Conservation (phyloP, 768 basidiomycete genomes). For the Boletus pseudopeckii region DNA sequence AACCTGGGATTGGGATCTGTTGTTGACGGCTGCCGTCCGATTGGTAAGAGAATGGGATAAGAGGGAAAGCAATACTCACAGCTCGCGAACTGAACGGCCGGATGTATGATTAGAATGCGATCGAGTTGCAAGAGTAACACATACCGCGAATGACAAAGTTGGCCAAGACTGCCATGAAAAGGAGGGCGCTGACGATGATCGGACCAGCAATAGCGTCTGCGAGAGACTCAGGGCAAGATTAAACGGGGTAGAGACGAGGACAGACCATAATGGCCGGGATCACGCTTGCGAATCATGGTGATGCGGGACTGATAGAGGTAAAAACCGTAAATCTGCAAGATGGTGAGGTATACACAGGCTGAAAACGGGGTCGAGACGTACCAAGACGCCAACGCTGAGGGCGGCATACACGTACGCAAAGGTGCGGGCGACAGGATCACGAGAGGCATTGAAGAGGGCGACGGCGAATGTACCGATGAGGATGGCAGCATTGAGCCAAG, state of each 20-base stretch:
- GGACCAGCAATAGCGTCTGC: conserved; percentile 83
- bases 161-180: conserved; percentile 84
- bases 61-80: conserved; percentile 39
- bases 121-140: conserved; percentile 22
- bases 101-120: conserved; percentile 4
- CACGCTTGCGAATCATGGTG: conserved; percentile 84
- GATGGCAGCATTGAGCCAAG: conserved; percentile 85
- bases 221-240: background rate
- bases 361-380: conserved; percentile 20
- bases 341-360: background rate
- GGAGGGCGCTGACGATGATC: conserved; percentile 69
- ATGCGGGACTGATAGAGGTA: conserved; percentile 82
- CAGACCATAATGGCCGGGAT: conserved; percentile 85
- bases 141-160: conserved; percentile 87
- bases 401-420: conserved; percentile 84
- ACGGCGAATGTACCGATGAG: conserved; percentile 82
- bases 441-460: conserved; percentile 85
- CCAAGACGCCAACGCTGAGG: conserved; percentile 71
- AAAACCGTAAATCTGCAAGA: conserved; percentile 75
- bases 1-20: conserved; percentile 29
- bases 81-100: conserved; percentile 48
- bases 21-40: conserved; percentile 22
- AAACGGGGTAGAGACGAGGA: conserved; percentile 16
- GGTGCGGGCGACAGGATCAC: conserved; percentile 54
- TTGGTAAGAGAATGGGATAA: background rate